phyloP scores from a whole-genome alignment of 805 yeast genomes.

The Cyberlindnera saturnus region DNA sequence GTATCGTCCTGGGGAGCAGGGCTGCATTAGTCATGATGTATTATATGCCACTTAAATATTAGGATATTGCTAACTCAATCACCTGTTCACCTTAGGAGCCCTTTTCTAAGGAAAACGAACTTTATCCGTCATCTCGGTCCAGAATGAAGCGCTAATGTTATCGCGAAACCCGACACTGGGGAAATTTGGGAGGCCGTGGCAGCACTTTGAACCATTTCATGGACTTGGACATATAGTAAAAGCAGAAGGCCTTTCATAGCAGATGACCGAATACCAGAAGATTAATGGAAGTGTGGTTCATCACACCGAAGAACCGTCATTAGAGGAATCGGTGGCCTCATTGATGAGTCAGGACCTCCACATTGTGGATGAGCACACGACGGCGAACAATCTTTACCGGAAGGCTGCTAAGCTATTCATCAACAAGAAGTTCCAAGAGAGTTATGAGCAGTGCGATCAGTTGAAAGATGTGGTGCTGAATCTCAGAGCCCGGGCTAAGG shows the following conservation, averaged over 20 bases:
- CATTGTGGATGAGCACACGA: conserved; percentile 5
- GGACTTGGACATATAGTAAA: not conserved
- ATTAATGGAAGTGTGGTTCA: conserved; percentile 2
- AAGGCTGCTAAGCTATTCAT: conserved; percentile 22
- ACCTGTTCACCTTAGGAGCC: no score
- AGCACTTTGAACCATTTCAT: not conserved
- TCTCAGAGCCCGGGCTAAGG: conserved; percentile 7
- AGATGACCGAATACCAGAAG: conserved; percentile 11
- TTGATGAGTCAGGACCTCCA: conserved; percentile 5
- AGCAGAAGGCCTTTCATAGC: not conserved
- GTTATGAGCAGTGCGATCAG: conserved; percentile 5
- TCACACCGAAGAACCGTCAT: not conserved
- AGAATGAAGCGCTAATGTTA: no score
- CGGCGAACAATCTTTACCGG: conserved; percentile 11
- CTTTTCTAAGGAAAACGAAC: no score
- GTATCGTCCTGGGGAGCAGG: conserved; percentile 5
- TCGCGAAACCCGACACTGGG: no score
- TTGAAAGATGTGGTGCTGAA: conserved; percentile 7
- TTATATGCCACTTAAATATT: not conserved
- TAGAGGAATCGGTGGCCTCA: conserved; percentile 10
- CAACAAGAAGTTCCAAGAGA: conserved; percentile 20
- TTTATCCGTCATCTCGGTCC: no score
- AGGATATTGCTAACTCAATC: no score
- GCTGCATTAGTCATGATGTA: conserved; percentile 1
- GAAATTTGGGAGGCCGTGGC: not conserved